Conservation (phyloP, 225 moss, liverwort and hornwort species). For the Rhytidiadelphus loreus region DNA sequence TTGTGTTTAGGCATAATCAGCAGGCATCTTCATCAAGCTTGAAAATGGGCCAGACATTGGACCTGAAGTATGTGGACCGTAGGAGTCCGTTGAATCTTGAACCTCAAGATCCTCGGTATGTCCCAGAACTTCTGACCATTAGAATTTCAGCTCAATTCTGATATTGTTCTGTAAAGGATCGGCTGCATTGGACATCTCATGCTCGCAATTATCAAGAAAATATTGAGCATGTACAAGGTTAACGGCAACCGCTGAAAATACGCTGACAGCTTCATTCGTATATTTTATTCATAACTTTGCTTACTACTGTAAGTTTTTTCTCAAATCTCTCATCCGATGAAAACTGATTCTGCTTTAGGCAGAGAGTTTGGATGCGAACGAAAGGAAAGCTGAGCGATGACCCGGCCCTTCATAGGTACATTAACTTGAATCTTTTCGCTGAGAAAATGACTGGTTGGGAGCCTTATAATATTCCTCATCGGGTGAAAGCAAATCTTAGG, state of each 20-base stretch:
- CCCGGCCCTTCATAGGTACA: conserved; percentile 51
- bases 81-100: conserved; percentile 20
- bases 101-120: conserved; percentile 23
- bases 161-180: not conserved
- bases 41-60: conserved; percentile 38
- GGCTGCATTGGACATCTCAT: not conserved
- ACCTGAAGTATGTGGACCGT: conserved; percentile 28
- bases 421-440: not conserved
- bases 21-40: conserved; percentile 29
- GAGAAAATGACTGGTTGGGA: not conserved
- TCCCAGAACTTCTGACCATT: not conserved
- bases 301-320: not conserved
- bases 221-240: not conserved
- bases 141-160: not conserved
- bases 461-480: not conserved
- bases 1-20: conserved; percentile 33
- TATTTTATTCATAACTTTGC: not conserved
- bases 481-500: not conserved
- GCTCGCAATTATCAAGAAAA: not conserved
- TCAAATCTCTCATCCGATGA: not conserved
- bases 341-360: conserved; percentile 18
- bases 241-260: not conserved
- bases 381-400: conserved; percentile 53
- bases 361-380: conserved; percentile 52
- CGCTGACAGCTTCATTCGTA: not conserved